phyloP scores from a whole-genome alignment of 495 filamentous ascomycete genomes.

The Penicillium egyptiacum region DNA sequence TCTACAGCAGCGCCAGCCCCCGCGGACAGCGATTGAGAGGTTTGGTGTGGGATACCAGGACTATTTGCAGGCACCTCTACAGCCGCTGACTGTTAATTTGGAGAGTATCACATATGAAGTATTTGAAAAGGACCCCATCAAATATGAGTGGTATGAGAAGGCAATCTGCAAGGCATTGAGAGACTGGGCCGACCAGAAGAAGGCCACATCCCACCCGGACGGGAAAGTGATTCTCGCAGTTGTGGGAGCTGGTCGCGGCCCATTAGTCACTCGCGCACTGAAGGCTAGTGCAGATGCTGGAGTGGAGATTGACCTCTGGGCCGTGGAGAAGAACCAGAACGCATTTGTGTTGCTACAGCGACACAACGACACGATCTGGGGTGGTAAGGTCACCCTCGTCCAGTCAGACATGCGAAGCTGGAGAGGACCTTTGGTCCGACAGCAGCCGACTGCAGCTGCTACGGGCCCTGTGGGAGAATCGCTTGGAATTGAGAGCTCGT shows the following conservation, averaged over 20 bases:
- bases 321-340: constrained; percentile 97
- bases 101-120: constrained; percentile 98
- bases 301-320: constrained; percentile 80
- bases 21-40: constrained; percentile 60
- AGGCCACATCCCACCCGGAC: constrained; percentile 66
- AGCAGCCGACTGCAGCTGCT: constrained; percentile 10
- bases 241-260: constrained; percentile 88
- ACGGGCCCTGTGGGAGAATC: constrained; percentile 33
- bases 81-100: constrained; percentile 92
- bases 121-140: constrained; percentile 97
- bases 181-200: constrained; percentile 73
- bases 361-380: constrained; percentile 79
- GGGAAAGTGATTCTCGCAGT: constrained; percentile 86
- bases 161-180: constrained; percentile 77
- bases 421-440: constrained; percentile 61
- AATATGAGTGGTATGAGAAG: constrained; percentile 92
- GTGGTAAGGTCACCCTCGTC: constrained; percentile 72
- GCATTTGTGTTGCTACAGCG: constrained; percentile 88
- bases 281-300: constrained; percentile 73
- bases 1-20: constrained; percentile 78
- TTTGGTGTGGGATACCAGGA: constrained; percentile 85
- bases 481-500: constrained; percentile 34
- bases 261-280: constrained; percentile 81
- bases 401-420: constrained; percentile 97
- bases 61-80: constrained; percentile 89